These are phyloP conservation scores for Gaultheria prostrata DNA, from an alignment of 148 eudicot genomes.

Conservation along the genomic window DNA sequence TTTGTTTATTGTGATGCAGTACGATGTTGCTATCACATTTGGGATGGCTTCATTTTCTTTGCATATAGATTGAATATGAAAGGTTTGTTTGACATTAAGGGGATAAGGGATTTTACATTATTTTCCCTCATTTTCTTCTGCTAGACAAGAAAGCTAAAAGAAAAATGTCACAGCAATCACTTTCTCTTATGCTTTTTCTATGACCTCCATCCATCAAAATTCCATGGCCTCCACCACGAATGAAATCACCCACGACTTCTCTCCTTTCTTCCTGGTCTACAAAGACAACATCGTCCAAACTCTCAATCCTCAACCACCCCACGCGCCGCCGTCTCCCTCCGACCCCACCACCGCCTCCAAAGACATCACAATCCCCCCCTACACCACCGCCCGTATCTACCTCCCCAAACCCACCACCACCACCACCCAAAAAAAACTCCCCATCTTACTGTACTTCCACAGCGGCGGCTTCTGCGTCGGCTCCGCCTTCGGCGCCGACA, in stretches of 20 bases:
- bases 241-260: conserved; percentile 1
- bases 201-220: background rate
- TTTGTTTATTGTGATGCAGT: no score
- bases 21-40: no score
- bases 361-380: conserved; percentile 29
- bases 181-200: background rate
- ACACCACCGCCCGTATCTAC: conserved; percentile 35
- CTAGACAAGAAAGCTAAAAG: background rate
- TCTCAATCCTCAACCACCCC: conserved; percentile 9
- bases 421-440: background rate
- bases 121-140: background rate
- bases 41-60: no score
- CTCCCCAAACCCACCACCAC: conserved; percentile 12
- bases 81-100: no score
- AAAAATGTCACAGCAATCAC: background rate
- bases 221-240: background rate
- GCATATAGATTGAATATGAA: no score
- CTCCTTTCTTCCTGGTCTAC: conserved; percentile 20
- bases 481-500: background rate
- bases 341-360: conserved; percentile 32
- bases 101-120: no score
- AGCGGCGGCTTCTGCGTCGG: conserved; percentile 9
- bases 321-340: conserved; percentile 31
- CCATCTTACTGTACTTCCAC: background rate
- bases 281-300: conserved; percentile 37